phyloP scores from a whole-genome alignment of 805 yeast species.

The Clavispora santaluciae region DNA sequence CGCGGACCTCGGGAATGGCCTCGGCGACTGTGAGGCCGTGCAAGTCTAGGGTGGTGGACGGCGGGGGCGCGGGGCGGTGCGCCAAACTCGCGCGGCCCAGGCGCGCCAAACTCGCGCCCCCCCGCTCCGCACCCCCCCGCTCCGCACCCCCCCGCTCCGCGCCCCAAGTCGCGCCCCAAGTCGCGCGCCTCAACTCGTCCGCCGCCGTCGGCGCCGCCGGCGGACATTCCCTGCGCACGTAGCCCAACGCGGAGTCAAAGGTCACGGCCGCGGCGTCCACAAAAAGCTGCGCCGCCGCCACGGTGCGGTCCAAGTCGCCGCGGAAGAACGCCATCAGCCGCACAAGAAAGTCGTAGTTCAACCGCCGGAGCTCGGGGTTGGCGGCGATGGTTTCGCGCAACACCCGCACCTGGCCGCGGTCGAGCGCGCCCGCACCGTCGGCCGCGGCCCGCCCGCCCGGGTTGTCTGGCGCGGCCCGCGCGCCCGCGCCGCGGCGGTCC shows the following conservation, averaged over 20 bases:
- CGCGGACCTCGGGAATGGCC: conserved; percentile 38
- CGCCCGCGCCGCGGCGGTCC: no score
- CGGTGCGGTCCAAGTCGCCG: conserved; percentile 39
- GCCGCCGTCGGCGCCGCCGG: background rate
- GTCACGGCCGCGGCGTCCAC: conserved; percentile 19
- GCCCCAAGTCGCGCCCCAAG: no score
- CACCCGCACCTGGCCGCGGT: conserved; percentile 21
- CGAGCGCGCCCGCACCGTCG: background rate
- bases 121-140: no score
- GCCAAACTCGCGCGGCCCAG: background rate
- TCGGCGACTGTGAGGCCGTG: conserved; percentile 48
- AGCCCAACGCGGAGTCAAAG: background rate
- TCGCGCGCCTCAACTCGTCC: background rate
- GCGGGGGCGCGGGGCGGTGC: background rate
- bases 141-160: no score
- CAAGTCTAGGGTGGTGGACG: conserved; percentile 40
- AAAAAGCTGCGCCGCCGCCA: conserved; percentile 29
- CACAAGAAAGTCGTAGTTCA: conserved; percentile 37
- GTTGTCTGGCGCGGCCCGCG: no score
- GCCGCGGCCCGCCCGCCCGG: no score
- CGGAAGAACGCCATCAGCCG: conserved; percentile 37
- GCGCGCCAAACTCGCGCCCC: no score
- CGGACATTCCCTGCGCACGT: background rate
- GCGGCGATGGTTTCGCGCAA: conserved; percentile 7
- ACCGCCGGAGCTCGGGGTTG: conserved; percentile 28